These are phyloP conservation scores for Cairneyella variabilis DNA, from an alignment of 495 filamentous ascomycete species.

Conservation along the genomic window DNA sequence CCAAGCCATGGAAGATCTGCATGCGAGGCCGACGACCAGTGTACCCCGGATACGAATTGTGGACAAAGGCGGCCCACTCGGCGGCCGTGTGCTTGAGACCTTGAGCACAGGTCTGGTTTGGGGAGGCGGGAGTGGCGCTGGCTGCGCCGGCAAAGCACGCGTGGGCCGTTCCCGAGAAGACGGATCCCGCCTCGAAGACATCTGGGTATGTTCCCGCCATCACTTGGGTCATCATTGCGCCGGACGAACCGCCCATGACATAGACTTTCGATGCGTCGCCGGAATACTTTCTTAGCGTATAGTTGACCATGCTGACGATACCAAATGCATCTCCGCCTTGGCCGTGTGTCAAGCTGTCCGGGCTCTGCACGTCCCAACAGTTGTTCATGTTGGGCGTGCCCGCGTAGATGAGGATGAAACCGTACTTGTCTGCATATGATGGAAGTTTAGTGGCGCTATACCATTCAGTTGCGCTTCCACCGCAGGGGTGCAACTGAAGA, in stretches of 20 bases:
- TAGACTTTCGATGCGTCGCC: conserved; percentile 45
- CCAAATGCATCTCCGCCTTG: conserved; percentile 47
- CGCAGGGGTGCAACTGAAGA: conserved; percentile 33
- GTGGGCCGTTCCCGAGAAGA: conserved; percentile 48
- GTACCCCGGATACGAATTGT: conserved; percentile 50
- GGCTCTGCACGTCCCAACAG: conserved; percentile 53
- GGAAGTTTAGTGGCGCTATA: conserved; percentile 33
- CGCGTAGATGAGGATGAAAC: conserved; percentile 54
- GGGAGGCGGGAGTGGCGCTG: conserved; percentile 32
- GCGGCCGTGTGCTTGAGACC: conserved; percentile 44
- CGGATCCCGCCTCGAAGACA: conserved; percentile 51
- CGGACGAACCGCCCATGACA: conserved; percentile 49
- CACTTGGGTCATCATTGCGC: conserved; percentile 59
- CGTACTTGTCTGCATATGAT: conserved; percentile 40
- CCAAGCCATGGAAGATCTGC: conserved; percentile 52
- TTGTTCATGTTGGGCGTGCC: conserved; percentile 40
- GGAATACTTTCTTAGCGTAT: conserved; percentile 41
- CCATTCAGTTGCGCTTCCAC: conserved; percentile 31
- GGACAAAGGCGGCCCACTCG: conserved; percentile 47
- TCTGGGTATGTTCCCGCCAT: conserved; percentile 55
- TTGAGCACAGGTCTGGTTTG: conserved; percentile 49
- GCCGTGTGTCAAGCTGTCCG: conserved; percentile 46
- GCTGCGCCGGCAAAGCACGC: conserved; percentile 45
- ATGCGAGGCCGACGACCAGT: conserved; percentile 47
- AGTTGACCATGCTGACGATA: conserved; percentile 55